Base-by-base conservation (phyloP, 345 rosid species). In the Rubroshorea leprosula region DNA sequence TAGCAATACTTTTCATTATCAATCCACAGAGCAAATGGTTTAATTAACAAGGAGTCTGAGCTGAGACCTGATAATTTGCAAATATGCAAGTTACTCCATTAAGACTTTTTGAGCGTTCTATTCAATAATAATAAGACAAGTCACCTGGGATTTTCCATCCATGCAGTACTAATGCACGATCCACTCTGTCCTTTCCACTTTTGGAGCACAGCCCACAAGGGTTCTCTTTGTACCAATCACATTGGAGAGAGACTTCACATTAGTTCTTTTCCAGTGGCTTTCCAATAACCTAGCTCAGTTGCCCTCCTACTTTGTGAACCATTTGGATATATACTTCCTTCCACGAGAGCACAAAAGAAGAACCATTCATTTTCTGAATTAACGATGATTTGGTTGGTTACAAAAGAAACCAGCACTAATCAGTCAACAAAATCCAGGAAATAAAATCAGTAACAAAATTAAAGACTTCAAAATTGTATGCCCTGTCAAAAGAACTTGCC, bases 171-270 rank as follows among this genome's bases (percentile, higher is more conserved):
- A 95, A 21, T 92, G 95, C 89, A 92, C 81, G 49, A 86, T 92
- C 96, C 98, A 89, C 55, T 89, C 98, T 0, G 98, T 92, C 71
- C 97, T 78, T 55, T 92, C 89, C 6, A 93, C 97, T 24, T 76
- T 84, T 1, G 98, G 94, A 0, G 93, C 98, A 31, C 98, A 93
- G 47, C 98, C 96, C 13, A 92, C 93, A 0, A 92, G 93, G 29
- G 98, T 89, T 74, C 98, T 86, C 72, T 92, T 92, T 4, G 87
- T 80, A 14, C 98, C 98, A 57, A 89, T 79, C 17, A 80, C 68
- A 22, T 55, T 53, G 31, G 73, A 56, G 18, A 85, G 89, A 0
- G 81, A 71, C 76, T 75, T 86, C 1, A 92, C 93, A 29, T 71
- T 77, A 2, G 74, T 48, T 89, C 98, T 71, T 83, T 92, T 29